Base-by-base conservation (phyloP, 2,329 filamentous ascomycete species). In the Microdochium trichocladiopsis region DNA sequence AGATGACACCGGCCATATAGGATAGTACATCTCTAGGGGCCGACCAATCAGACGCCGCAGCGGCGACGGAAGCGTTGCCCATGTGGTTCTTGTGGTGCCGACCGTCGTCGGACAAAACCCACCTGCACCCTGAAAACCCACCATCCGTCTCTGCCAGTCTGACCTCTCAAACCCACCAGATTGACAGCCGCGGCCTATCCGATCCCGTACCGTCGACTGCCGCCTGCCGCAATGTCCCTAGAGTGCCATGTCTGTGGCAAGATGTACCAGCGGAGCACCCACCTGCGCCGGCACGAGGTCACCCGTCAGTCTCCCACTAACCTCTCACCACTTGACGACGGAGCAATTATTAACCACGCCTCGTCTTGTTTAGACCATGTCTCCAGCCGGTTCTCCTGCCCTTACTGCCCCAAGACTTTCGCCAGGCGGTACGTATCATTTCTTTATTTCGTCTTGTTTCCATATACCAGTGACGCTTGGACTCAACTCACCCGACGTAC, bases 211-310 rank as follows among this genome's bases (percentile, higher is more conserved):
- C n/a, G 28, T 14, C 28, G 28, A 33, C 28, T n/a, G n/a, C n/a
- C n/a, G n/a, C 28, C 28, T 33, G 28, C 28, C 28, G 28, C 28
- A 14, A 33, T 33, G 28, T 8, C 28, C 8, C 28, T 33, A 8
- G 28, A 33, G 28, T 61, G 59, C 54, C 51, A 53, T 23, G 58
- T 53, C 23, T 63, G 61, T 43, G 59, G 60, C 10, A 63, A 60
- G 50, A 52, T 55, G 25, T 63, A 62, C 52, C 60, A 62, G 50
- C 55, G 59, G 23, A 63, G 57, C 51, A 58, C 59, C 25, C 61
- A 63, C 49, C 57, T 62, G 18, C 59, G 60, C 25, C 59, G 61
- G 12, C 60, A 63, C 50, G 60, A 63, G 52, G 55, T 59, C 21
- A 62, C 59, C 9, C 61, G 60, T 62, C 49, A 57, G 61, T 57